These are phyloP conservation scores for Teunomyces atbi DNA, from an alignment of 805 yeast genomes.

Conservation along the genomic window DNA sequence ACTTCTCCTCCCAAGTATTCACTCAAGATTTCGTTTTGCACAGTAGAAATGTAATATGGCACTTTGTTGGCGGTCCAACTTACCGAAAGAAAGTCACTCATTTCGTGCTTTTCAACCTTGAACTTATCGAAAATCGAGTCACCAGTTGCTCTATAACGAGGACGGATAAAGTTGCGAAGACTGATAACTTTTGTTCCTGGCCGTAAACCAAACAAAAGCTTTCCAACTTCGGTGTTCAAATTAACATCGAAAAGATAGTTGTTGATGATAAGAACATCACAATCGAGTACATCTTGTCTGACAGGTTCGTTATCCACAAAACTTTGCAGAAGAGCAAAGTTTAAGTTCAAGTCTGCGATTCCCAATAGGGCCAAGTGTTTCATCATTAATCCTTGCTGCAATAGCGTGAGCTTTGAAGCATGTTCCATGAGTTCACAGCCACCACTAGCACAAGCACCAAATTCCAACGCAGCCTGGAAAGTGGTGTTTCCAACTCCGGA, in stretches of 20 bases:
- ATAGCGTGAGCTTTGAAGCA: conserved; percentile 66
- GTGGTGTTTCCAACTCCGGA: conserved; percentile 95
- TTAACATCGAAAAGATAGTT: conserved; percentile 81
- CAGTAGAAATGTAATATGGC: conserved; percentile 73
- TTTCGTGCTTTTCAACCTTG: conserved; percentile 55
- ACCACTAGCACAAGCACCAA: conserved; percentile 71
- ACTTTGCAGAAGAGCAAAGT: conserved; percentile 64
- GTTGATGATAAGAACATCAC: conserved; percentile 76
- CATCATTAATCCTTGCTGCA: conserved; percentile 58
- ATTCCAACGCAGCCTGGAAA: conserved; percentile 83
- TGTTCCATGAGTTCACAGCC: conserved; percentile 90
- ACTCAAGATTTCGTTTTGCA: conserved; percentile 40
- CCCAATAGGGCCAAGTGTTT: conserved; percentile 65
- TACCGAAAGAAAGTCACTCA: conserved; percentile 69
- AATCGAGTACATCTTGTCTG: conserved; percentile 48
- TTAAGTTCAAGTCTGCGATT: conserved; percentile 51
- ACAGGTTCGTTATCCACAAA: conserved; percentile 68
- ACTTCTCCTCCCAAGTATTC: conserved; percentile 25
- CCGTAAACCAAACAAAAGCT: conserved; percentile 59
- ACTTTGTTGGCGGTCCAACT: conserved; percentile 91
- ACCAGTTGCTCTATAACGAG: conserved; percentile 63
- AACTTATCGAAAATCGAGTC: conserved; percentile 63
- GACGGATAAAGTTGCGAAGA: conserved; percentile 74
- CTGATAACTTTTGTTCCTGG: conserved; percentile 79
- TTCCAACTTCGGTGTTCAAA: conserved; percentile 65